Evolutionary conservation across 2,329 filamentous ascomycete species (phyloP).

Genomic region (Teratosphaeria pseudoeucalypti): DNA sequence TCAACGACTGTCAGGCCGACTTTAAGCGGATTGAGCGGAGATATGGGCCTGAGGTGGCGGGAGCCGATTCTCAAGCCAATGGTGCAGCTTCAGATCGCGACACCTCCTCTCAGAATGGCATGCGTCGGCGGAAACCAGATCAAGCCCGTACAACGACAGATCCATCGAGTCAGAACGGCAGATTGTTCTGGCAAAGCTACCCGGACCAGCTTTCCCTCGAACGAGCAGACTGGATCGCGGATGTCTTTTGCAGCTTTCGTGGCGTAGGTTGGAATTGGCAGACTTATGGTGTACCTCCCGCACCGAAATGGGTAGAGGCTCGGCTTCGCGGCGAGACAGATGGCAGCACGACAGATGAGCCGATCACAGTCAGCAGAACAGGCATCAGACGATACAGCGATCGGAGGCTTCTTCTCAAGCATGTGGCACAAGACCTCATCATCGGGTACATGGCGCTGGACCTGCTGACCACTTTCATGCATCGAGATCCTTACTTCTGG

Average conservation of each 20-base stretch:
- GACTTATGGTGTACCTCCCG: constrained; percentile 36
- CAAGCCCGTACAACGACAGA: background rate
- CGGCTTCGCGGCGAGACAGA: constrained; percentile 25
- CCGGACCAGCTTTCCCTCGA: constrained; percentile 37
- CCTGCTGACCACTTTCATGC: constrained; percentile 55
- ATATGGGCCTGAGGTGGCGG: background rate
- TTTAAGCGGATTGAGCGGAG: constrained; percentile 44
- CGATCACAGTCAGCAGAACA: constrained; percentile 15
- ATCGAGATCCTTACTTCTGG: constrained; percentile 70
- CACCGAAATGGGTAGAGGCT: constrained; percentile 30
- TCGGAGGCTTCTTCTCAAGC: constrained; percentile 24
- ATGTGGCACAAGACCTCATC: constrained; percentile 33
- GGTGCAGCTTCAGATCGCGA: background rate
- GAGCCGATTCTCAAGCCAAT: background rate
- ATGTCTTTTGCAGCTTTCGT: constrained; percentile 48
- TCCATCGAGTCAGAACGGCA: background rate
- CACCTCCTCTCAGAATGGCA: background rate
- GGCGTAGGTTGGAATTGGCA: constrained; percentile 53
- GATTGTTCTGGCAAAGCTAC: constrained; percentile 44
- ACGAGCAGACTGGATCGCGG: constrained; percentile 48
- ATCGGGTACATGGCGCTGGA: constrained; percentile 60
- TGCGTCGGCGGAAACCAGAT: background rate
- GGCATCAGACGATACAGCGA: constrained; percentile 30
- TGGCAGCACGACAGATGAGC: constrained; percentile 1
- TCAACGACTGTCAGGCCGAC: constrained; percentile 45